Evolutionary conservation across 2,329 filamentous ascomycete species (phyloP), one percentile per base, ranked within the genome.

Genomic region (Fusarium avenaceum): DNA sequence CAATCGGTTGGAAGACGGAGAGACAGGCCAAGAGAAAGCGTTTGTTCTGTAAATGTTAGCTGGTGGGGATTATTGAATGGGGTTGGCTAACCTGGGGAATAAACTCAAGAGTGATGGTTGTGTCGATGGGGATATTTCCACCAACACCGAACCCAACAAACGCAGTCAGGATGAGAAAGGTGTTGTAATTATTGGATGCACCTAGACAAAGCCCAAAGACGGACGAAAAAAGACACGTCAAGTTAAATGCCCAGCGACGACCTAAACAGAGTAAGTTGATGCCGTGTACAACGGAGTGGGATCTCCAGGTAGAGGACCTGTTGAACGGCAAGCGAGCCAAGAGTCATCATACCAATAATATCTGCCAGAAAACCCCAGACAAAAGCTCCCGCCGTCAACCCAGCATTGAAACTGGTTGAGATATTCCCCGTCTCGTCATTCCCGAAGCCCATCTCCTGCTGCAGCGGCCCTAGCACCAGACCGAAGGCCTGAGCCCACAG

Each of bases 401-500:
- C 86, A 6, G 84, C 79, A 9, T 82, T 85, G 72, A 87, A 87
- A 6, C 84, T 82, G 0, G 83, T 83, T 10, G 81, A 85, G n/a
- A 88, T 83, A 47, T 86, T 86, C 1, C 79, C 79, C 3, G 75
- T 75, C 54, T 75, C 57, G 14, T 56, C 58, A 26, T 77, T 57
- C 0, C 60, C 83, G 57, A 89, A 87, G 1, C 85, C 85, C 22
- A 88, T 72, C 73, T 89, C 86, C 71, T 87, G 85, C 68, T 87
- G 80, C 57, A 89, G 72, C 8, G 86, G 83, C 11, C 81, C 82
- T 17, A 86, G 74, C 0, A 87, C 81, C 3, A 88, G 79, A 13
- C 85, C 85, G 69, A 88, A 86, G 0, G 84, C 86, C 65, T 88
- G 86, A 4, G 86, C 85, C 84, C 85, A 88, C 46, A 86, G 77